Base-by-base conservation (phyloP, 179 eudicot species). In the Silene noctiflora region DNA sequence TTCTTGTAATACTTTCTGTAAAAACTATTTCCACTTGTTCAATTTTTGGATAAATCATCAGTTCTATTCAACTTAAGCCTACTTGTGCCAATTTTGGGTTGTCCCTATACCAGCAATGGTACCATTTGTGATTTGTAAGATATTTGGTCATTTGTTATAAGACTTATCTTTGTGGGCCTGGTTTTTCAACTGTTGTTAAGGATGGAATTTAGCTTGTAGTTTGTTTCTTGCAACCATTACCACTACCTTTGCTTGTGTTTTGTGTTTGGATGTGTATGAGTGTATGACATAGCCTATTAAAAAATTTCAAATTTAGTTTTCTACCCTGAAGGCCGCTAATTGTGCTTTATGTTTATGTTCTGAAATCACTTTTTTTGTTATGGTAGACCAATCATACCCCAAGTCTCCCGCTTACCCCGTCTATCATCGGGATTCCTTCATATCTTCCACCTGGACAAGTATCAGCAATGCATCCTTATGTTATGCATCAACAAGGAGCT, bases 401-500 rank as follows among this genome's bases (percentile, higher is more conserved):
- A 75, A 87, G 86, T 74, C 83, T 85, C 81, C 86, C 88, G 73
- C 72, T 89, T 77, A 82, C 88, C 81, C 59, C 93, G n/a, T 83
- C 97, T 69, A 81, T 91, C 46, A 82, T 91, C 81, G 98, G 95
- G 72, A 83, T 94, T 86, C 84, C 96, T 53, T 76, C 91, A 62
- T 94, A 89, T 81, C 81, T 87, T 78, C 92, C 90, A 67, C 83
- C 91, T 74, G 94, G 91, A 58, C 99, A 89, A 76, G 78, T 91
- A 77, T 55, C 96, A 75, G 87, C 97, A 75, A 53, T 96, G 89
- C 96, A 90, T 86, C 92, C 95, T 39, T 89, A 87, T 78, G 80
- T 88, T 69, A 80, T 94, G 91, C 95, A 94, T 86, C 97, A 90
- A 79, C 96, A 89, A 75, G 98, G 88, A 59, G 80, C 87, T 31